A percentile compares a stretch with the other conserved stretches of the same genome.
Conservation (phyloP, 352 stramenopile species). For the Phytophthora palmivora region DNA sequence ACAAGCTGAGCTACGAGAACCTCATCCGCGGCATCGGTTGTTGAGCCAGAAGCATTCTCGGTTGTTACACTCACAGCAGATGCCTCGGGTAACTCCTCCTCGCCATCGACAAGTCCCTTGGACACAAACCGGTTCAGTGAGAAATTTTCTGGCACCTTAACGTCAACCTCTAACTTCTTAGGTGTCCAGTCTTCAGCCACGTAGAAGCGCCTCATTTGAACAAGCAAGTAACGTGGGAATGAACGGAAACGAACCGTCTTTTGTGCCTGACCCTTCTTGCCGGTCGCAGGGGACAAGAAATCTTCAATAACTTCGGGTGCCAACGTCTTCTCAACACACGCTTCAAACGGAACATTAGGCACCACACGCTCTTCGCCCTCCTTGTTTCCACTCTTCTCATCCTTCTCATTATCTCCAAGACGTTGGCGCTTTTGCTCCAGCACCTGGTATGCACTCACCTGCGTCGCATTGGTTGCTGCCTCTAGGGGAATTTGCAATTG, state of each 20-base stretch:
- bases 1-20: slow-evolving; percentile 94
- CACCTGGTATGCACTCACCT: slow-evolving; percentile 90
- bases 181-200: slow-evolving; percentile 96
- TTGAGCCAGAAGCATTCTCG: slow-evolving; percentile 14
- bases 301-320: slow-evolving; percentile 93
- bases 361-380: slow-evolving; percentile 80
- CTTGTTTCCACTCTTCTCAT: slow-evolving; percentile 31
- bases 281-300: slow-evolving; percentile 79
- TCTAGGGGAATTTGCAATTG: slow-evolving; percentile 91
- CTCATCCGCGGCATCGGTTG: slow-evolving; percentile 84
- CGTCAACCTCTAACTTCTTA: slow-evolving; percentile 97
- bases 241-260: slow-evolving; percentile 91
- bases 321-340: slow-evolving; percentile 94
- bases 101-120: slow-evolving; percentile 79
- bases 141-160: slow-evolving; percentile 95
- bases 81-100: slow-evolving; percentile 90
- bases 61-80: slow-evolving; percentile 1
- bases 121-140: slow-evolving; percentile 84
- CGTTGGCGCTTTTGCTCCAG: slow-evolving; percentile 89
- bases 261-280: slow-evolving; percentile 78
- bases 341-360: slow-evolving; percentile 93
- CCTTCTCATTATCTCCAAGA: slow-evolving; percentile 63
- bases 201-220: slow-evolving; percentile 98
- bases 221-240: slow-evolving; percentile 96
- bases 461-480: slow-evolving; percentile 81